Percentiles rank a stretch among this genome's conserved stretches.
Evolutionary conservation across 306 rosid species (phyloP).

Genomic region (Castanea mollissima): DNA sequence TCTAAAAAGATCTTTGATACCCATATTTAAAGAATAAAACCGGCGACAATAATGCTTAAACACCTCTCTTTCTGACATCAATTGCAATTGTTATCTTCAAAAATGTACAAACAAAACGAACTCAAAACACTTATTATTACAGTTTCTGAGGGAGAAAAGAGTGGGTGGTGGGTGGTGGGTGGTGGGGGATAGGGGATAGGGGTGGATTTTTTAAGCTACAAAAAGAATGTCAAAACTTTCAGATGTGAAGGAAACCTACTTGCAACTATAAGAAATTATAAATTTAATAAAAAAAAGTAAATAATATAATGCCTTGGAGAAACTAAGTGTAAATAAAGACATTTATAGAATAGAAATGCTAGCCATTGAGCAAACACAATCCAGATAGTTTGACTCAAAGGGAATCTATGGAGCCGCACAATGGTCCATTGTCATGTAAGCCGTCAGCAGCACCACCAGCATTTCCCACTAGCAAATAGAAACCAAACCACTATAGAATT

Average conservation of each 20-base stretch:
- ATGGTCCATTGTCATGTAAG: conserved; percentile 33
- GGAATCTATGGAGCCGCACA: conserved; percentile 11
- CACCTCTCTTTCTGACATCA: too few relatives aligned
- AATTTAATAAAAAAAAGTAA: neutral
- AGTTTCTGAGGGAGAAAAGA: too few relatives aligned
- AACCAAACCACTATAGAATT: conserved; percentile 21
- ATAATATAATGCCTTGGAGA: neutral
- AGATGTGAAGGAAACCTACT: conserved; percentile 20
- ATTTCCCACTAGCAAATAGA: conserved; percentile 11
- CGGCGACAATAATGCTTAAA: too few relatives aligned
- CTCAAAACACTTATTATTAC: too few relatives aligned
- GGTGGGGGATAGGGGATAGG: neutral
- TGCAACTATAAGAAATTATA: neutral
- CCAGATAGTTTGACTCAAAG: conserved; percentile 27
- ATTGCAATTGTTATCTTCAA: too few relatives aligned
- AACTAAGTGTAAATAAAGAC: neutral
- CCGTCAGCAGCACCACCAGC: conserved; percentile 20
- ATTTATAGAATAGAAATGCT: conserved; percentile 5
- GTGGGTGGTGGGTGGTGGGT: too few relatives aligned
- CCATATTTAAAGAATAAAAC: too few relatives aligned
- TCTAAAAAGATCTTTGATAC: too few relatives aligned
- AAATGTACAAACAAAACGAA: too few relatives aligned
- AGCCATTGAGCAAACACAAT: conserved; percentile 43
- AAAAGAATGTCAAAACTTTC: conserved; percentile 21
- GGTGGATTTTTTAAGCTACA: neutral